Evolutionary conservation across 177 flowering plant genomes (phyloP).

Genomic region (Vitis hybrid): DNA sequence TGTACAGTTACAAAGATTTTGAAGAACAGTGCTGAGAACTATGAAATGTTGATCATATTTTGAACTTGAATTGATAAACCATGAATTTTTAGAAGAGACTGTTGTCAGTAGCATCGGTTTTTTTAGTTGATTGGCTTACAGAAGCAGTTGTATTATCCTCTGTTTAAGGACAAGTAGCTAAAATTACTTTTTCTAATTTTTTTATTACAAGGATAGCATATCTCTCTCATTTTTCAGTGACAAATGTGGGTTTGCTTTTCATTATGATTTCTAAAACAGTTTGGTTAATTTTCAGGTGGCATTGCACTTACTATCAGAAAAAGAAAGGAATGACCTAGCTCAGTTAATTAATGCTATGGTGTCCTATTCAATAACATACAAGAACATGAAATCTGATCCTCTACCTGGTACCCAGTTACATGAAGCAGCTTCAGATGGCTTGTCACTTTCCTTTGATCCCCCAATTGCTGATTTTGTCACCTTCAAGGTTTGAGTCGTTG

Average conservation of each 20-base stretch:
- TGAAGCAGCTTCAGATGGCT: constrained; percentile 49
- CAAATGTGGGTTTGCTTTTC: background rate
- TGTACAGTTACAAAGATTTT: too few relatives aligned
- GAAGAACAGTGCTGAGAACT: too few relatives aligned
- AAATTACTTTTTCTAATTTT: background rate
- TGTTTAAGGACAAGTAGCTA: background rate
- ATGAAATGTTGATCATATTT: too few relatives aligned
- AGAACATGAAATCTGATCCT: constrained; percentile 52
- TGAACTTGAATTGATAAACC: too few relatives aligned
- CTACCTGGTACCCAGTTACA: constrained; percentile 29
- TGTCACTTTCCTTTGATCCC: constrained; percentile 70
- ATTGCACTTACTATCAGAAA: constrained; percentile 5
- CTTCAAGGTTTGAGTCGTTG: constrained; percentile 60
- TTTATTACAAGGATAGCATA: background rate
- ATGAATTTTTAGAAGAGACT: too few relatives aligned
- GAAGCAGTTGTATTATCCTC: too few relatives aligned
- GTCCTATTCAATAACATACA: constrained; percentile 75
- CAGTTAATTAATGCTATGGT: constrained; percentile 80
- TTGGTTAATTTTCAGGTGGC: background rate
- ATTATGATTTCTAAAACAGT: background rate
- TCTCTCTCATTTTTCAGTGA: background rate
- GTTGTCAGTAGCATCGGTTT: too few relatives aligned
- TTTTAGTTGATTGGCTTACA: too few relatives aligned
- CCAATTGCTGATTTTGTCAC: constrained; percentile 60
- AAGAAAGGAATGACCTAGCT: constrained; percentile 60